Evolutionary conservation across 2,329 filamentous ascomycete genomes (phyloP).

Genomic region (Cytospora mali): DNA sequence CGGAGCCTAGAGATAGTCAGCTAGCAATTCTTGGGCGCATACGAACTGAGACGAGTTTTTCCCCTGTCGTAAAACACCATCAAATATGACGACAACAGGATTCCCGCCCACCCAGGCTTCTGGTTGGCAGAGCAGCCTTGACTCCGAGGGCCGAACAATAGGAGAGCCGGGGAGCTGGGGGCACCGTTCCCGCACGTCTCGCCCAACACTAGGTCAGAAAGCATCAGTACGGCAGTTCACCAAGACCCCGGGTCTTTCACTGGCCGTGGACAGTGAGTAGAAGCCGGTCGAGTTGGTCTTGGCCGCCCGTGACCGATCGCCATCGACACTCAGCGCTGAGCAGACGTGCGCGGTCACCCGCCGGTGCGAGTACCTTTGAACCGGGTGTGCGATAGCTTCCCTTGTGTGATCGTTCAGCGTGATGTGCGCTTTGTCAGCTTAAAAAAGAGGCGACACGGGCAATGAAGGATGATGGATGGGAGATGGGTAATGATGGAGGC

Average conservation of each 20-base stretch:
- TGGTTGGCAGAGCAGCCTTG: conserved; percentile 20
- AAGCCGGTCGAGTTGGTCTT: conserved; percentile 19
- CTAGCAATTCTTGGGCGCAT: conserved; percentile 8
- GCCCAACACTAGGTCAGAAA: conserved; percentile 17
- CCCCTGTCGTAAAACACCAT: conserved; percentile 13
- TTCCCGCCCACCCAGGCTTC: conserved; percentile 18
- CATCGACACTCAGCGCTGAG: conserved; percentile 16
- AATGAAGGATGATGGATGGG: neutral
- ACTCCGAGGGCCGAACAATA: conserved; percentile 14
- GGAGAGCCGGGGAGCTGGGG: conserved; percentile 15
- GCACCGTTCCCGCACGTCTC: conserved; percentile 22
- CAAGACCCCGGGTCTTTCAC: conserved; percentile 22
- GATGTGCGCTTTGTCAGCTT: neutral
- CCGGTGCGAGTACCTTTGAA: conserved; percentile 25
- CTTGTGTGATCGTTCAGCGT: neutral
- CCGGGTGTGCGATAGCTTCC: conserved; percentile 10
- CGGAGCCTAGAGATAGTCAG: conserved; percentile 8
- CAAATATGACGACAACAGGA: conserved; percentile 10
- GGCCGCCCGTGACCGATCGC: conserved; percentile 16
- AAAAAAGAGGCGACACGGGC: neutral
- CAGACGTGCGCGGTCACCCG: conserved; percentile 22
- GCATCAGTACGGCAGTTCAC: conserved; percentile 17
- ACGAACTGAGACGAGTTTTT: conserved; percentile 9
- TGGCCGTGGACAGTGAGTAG: conserved; percentile 15
- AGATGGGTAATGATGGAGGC: neutral